Evolutionary conservation across 2,329 filamentous ascomycete genomes (phyloP).

Genomic region (Hypoxylon sp.): DNA sequence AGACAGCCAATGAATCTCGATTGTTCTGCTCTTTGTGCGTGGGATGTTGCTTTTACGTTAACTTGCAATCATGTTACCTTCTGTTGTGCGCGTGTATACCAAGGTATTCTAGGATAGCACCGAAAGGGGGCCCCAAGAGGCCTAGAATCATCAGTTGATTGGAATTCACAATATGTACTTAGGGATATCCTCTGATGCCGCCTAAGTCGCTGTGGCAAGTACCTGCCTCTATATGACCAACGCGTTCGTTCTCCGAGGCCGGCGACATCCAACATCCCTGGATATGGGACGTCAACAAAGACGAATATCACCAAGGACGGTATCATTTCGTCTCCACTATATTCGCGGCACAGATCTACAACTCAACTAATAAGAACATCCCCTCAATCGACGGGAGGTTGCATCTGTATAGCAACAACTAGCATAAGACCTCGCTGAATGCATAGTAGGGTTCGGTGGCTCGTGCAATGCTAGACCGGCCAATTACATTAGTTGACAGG

Average conservation of each 20-base stretch:
- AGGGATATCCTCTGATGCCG: neutral
- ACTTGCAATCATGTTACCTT: neutral
- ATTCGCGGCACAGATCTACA: neutral
- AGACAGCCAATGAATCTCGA: neutral
- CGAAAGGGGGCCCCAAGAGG: neutral
- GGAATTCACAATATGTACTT: neutral
- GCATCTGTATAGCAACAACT: neutral
- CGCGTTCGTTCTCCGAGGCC: neutral
- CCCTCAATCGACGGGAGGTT: neutral
- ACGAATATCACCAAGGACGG: neutral
- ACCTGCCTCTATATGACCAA: neutral
- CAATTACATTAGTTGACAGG: neutral
- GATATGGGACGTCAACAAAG: neutral
- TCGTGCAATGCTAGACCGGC: slow-evolving; percentile 7
- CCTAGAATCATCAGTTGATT: neutral
- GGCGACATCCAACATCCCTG: neutral
- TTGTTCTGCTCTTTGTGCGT: neutral
- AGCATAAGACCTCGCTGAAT: neutral
- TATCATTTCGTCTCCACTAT: slow-evolving; percentile 1
- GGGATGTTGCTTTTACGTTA: neutral
- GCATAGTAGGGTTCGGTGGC: neutral
- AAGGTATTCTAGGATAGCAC: neutral
- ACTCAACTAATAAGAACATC: neutral
- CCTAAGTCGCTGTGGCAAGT: neutral
- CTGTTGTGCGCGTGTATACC: neutral